Evolutionary conservation across 805 yeast genomes (phyloP).

Genomic region (Ogataea sp.): DNA sequence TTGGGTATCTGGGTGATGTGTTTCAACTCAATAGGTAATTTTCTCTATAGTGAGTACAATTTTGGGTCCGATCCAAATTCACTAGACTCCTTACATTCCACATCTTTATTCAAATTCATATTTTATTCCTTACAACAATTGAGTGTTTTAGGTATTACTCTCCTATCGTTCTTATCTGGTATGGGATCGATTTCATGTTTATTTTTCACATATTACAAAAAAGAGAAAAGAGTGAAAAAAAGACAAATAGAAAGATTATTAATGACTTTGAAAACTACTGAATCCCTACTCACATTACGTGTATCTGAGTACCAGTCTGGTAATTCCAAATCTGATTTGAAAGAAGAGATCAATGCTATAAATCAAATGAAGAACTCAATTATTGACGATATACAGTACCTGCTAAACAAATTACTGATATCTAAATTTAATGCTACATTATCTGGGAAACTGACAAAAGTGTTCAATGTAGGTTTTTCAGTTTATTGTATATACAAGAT

Average conservation of each 20-base stretch:
- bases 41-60: not conserved
- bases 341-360: conserved; percentile 32
- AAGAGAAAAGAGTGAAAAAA: conserved; percentile 18
- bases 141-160: conserved; percentile 40
- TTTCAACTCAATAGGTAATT: not conserved
- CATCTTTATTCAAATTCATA: conserved; percentile 16
- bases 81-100: no score
- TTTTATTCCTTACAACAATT: conserved; percentile 34
- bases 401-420: conserved; percentile 5
- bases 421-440: conserved; percentile 6
- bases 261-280: conserved; percentile 34
- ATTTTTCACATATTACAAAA: conserved; percentile 18
- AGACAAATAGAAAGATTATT: conserved; percentile 26
- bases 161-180: conserved; percentile 42
- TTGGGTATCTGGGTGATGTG: not conserved
- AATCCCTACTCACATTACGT: conserved; percentile 26
- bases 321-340: conserved; percentile 20
- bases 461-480: conserved; percentile 22
- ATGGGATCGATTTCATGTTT: conserved; percentile 44
- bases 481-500: conserved; percentile 44
- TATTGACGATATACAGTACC: conserved; percentile 8
- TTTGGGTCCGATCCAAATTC: not conserved
- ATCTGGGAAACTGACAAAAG: conserved; percentile 6
- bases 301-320: conserved; percentile 13
- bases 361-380: conserved; percentile 19